Percentiles rank a stretch among this genome's conserved stretches.
phyloP scores from a whole-genome alignment of 116 monocot genomes.

The Thalassia testudinum region DNA sequence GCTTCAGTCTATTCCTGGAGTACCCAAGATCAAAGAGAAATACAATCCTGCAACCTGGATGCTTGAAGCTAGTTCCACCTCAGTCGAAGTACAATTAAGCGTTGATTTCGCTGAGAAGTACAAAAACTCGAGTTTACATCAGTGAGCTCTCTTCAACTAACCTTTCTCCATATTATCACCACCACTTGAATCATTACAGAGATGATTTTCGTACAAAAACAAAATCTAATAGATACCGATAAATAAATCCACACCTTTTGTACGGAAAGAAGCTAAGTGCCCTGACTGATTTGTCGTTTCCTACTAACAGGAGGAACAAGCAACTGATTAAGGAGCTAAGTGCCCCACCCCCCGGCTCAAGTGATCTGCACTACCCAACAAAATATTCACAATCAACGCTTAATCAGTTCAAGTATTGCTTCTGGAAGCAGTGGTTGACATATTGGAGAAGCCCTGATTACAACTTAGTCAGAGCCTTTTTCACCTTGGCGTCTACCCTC shows the following conservation, averaged over 20 bases:
- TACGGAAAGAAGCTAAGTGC: too few species aligned
- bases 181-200: too few species aligned
- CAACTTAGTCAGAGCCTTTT: constrained; percentile 38
- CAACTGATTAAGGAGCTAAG: constrained; percentile 18
- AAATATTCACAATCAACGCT: constrained; percentile 23
- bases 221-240: too few species aligned
- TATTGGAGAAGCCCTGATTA: constrained; percentile 67
- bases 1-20: constrained; percentile 53
- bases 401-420: constrained; percentile 38
- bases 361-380: constrained; percentile 35
- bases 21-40: constrained; percentile 45
- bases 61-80: constrained; percentile 60
- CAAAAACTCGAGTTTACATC: constrained; percentile 26
- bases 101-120: constrained; percentile 60
- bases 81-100: constrained; percentile 32
- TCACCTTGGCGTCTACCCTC: constrained; percentile 23
- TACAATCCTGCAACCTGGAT: constrained; percentile 89
- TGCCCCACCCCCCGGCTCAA: constrained; percentile 16
- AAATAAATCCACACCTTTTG: too few species aligned
- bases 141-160: constrained; percentile 20
- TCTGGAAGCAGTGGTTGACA: constrained; percentile 48
- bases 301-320: constrained; percentile 16
- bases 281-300: not conserved
- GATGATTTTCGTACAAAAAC: too few species aligned
- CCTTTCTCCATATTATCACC: too few species aligned